Base-by-base conservation (phyloP, 1,139 yeast species). In the Kodamaea anthophila region DNA sequence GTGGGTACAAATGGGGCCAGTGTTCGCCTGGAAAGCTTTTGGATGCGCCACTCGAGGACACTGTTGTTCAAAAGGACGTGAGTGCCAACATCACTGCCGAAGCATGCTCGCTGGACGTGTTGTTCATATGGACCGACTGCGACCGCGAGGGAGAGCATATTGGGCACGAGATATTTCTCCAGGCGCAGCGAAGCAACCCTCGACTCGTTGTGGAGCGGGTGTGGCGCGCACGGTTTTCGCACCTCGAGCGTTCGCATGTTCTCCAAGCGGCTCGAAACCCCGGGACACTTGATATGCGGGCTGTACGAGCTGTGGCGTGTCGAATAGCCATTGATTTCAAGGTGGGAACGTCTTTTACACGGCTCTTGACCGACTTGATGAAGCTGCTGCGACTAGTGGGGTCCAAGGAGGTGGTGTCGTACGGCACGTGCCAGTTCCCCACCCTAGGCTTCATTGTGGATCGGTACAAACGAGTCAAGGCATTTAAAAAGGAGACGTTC, bases 41-140 rank as follows among this genome's bases (percentile, higher is more conserved):
- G 65, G 77, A 60, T 25, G 93, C 93, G 3, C 86, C 86, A 1
- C 51, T 83, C 3, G 44, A 53, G 4, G 70, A 66, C 5, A 51
- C 46, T 9, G 56, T 70, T 12, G 55, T 55, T 11, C 61, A 63
- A 42, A 50, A 55, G 38, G 69, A 67, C 15, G 74, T 86, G 13
- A 79, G 79, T 11, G 60, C 65, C n/a, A 91, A 91, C 48, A 85
- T 93, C 28, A 55, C 70, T 21, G 55, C 55, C 4, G 88, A 87
- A 47, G 85, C 91, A 3, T 51, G 78, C 22, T 49, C 44, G 18
- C 73, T 84, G 4, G 70, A 75, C 30, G 61, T 64, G 28, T 58
- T 93, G 38, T 84, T 85, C 82, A 86, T 93, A 7, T 93, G 98
- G 98, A 93, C 98, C 2, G 99, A 93, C 66, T 91, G 97, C 57